phyloP scores from a whole-genome alignment of 2,329 filamentous ascomycete species.

The Talaromyces albobiverticillius region DNA sequence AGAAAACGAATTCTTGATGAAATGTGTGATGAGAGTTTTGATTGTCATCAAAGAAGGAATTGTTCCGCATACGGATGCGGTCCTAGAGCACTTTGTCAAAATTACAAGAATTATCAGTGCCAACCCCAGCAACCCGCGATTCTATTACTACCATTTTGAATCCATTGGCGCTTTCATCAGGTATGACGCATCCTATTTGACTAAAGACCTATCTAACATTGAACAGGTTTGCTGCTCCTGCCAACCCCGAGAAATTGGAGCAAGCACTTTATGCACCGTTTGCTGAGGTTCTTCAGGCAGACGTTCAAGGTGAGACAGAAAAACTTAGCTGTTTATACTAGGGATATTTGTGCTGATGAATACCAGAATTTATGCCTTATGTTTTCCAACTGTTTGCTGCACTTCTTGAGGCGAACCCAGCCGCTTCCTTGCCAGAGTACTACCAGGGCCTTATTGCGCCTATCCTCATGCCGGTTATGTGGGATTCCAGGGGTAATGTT shows the following conservation, averaged over 20 bases:
- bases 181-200: conserved; percentile 31
- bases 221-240: conserved; percentile 61
- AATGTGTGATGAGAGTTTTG: conserved; percentile 94
- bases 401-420: conserved; percentile 80
- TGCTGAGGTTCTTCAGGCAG: conserved; percentile 72
- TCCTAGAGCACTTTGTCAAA: conserved; percentile 78
- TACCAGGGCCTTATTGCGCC: conserved; percentile 77
- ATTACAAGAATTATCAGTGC: conserved; percentile 90
- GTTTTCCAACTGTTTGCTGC: conserved; percentile 94
- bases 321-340: not conserved
- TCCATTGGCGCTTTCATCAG: conserved; percentile 84
- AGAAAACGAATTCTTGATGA: conserved; percentile 98
- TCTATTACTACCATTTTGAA: conserved; percentile 99
- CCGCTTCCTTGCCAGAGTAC: conserved; percentile 72
- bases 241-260: conserved; percentile 71
- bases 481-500: conserved; percentile 91
- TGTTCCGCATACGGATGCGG: conserved; percentile 67
- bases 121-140: conserved; percentile 95
- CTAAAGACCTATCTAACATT: conserved; percentile 14
- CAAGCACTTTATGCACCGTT: conserved; percentile 80
- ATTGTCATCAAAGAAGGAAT: conserved; percentile 88
- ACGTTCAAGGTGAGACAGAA: conserved; percentile 65
- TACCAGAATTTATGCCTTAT: conserved; percentile 85
- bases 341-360: conserved; percentile 28
- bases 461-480: conserved; percentile 75